Base-by-base conservation (phyloP, 495 filamentous ascomycete species). In the Penicillium dipodomyicola region DNA sequence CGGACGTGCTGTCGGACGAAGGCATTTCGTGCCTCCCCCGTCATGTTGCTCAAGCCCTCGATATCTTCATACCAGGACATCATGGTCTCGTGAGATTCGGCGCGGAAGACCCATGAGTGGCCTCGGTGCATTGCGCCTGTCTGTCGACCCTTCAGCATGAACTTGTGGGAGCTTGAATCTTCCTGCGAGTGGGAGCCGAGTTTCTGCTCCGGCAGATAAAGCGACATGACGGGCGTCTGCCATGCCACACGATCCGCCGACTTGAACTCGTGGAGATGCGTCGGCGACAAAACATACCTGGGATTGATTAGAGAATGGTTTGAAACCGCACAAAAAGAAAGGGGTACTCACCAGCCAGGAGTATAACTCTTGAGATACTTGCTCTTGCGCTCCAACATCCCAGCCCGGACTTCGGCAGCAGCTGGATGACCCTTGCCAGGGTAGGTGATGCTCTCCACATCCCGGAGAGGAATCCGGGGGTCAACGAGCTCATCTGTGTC, bases 281-380 rank as follows among this genome's bases (percentile, higher is more conserved):
- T 97, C 20, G 94, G 90, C 56, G 94, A 96, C 55, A 98, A 75
- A 10, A 97, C 91, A 73, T 97, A 98, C 91, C 91, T 94, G 56
- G 9, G 40, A 32, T 51, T 47, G 49, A 64, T 80, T 66, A 80
- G 78, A 59, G 46, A 46, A 15, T 22, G 15, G 12, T 20, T 54
- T 44, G 10, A 47, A 32, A 35, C 40, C 20, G 12, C 49, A 43
- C 23, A 57, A 45, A 55, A 47, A 52, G 49, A 47, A 52, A 50
- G 54, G 48, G 49, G 23, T 23, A 65, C 86, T 73, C 79, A 95
- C 94, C 94, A 98, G 72, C 94, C 94, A 23, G 93, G 88, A 3
- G 92, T 92, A 70, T 96, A 98, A 67, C 91, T 96, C 81, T 97
- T 98, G 41, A 98, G 77, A 70, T 97, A 98, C 68, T 97, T 98